Evolutionary conservation across 176 grass and related monocot species (phyloP).

Genomic region (Canna indica): DNA sequence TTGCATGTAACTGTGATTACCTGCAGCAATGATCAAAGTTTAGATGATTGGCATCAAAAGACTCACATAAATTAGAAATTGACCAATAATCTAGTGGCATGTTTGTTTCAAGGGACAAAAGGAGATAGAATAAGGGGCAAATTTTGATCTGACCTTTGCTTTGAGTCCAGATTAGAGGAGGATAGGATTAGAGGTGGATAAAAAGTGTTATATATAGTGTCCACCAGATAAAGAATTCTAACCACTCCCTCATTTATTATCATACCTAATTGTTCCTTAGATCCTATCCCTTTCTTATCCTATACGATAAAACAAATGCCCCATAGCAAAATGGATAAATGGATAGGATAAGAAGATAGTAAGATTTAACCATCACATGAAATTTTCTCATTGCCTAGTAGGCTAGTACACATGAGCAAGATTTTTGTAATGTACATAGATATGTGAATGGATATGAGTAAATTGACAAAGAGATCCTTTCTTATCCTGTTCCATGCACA

Average conservation of each 20-base stretch:
- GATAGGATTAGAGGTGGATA: no score
- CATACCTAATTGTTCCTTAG: no score
- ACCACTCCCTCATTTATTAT: no score
- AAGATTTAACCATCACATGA: background rate
- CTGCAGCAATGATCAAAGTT: background rate
- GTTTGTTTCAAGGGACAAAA: no score
- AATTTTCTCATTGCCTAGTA: background rate
- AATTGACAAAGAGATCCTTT: background rate
- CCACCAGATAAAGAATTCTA: no score
- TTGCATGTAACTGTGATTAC: background rate
- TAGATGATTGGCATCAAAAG: background rate
- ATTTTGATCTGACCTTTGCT: no score
- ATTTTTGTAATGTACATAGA: background rate
- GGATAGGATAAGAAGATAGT: background rate
- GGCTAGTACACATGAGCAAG: background rate
- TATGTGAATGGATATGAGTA: background rate
- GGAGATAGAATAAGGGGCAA: no score
- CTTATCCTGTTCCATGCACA: conserved; percentile 1
- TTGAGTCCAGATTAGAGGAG: no score
- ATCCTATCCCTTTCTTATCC: no score
- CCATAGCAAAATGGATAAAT: no score
- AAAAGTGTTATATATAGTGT: no score
- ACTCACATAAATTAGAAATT: background rate
- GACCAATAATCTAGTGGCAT: background rate
- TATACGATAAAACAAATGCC: no score